These are phyloP conservation scores for baker's yeast (Saccharomyces cerevisiae) DNA, from an alignment of 805 yeast genomes.

Conservation along the genomic window DNA sequence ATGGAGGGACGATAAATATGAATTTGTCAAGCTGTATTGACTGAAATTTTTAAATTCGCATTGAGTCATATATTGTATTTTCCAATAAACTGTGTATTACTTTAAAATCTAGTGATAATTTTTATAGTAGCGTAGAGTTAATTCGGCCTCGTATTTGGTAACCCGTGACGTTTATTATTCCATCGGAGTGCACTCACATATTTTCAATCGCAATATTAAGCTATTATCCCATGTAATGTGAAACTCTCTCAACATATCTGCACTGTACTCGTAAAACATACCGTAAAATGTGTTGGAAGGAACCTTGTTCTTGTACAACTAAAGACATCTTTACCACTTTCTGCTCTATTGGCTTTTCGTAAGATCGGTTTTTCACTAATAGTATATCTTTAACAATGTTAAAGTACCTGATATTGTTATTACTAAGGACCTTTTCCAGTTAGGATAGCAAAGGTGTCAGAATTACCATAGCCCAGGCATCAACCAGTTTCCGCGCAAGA, in stretches of 20 bases:
- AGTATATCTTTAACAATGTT: not conserved
- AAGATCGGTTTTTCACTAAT: not conserved
- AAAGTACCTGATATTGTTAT: not conserved
- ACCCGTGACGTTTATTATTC: not conserved
- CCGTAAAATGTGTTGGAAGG: slow-evolving; percentile 99
- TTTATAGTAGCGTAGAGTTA: not conserved
- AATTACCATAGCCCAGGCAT: not conserved
- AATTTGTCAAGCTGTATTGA: not conserved
- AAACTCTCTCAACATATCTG: not conserved
- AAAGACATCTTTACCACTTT: slow-evolving; percentile 63
- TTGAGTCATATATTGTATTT: not conserved
- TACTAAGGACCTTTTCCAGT: not conserved
- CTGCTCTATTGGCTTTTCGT: not conserved
- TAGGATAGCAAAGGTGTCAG: not conserved
- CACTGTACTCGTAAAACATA: slow-evolving; percentile 39
- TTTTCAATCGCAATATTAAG: too few species aligned
- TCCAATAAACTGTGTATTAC: not conserved
- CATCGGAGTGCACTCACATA: not conserved
- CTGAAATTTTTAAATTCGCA: not conserved
- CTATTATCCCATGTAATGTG: not conserved
- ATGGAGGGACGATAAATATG: not conserved
- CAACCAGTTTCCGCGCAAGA: not conserved
- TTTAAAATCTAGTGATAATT: not conserved
- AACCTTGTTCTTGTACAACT: slow-evolving; percentile 98
- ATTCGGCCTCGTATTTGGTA: not conserved